These are phyloP conservation scores for Globisporangium cederbergense DNA, from an alignment of 352 stramenopile species.

Conservation along the genomic window DNA sequence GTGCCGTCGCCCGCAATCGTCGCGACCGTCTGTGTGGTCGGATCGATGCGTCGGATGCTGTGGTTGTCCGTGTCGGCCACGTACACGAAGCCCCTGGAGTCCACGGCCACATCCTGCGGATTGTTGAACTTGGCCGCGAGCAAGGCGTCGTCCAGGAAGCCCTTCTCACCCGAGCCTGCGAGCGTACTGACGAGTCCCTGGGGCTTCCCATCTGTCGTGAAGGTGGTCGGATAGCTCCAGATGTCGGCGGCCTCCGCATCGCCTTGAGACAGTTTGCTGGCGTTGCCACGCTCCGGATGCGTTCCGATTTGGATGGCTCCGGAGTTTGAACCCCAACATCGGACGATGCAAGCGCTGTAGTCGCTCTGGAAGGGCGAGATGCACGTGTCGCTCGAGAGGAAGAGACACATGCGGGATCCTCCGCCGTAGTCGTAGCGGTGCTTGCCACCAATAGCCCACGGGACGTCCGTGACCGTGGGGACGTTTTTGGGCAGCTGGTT, in stretches of 20 bases:
- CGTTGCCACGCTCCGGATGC: conserved; percentile 38
- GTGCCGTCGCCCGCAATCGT: conserved; percentile 57
- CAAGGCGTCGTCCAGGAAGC: conserved; percentile 73
- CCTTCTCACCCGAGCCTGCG: conserved; percentile 72
- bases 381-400: conserved; percentile 85
- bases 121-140: conserved; percentile 81
- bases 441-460: conserved; percentile 86
- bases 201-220: conserved; percentile 49
- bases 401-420: conserved; percentile 84
- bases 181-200: conserved; percentile 91
- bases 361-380: conserved; percentile 72
- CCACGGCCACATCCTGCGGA: conserved; percentile 89
- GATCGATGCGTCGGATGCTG: conserved; percentile 82
- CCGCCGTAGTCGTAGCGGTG: conserved; percentile 93
- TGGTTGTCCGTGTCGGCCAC: conserved; percentile 95
- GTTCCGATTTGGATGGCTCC: conserved; percentile 27
- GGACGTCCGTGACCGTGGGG: conserved; percentile 89
- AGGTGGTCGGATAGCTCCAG: conserved; percentile 49
- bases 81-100: conserved; percentile 91
- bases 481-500: conserved; percentile 81
- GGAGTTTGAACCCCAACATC: conserved; percentile 88
- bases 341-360: conserved; percentile 86
- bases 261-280: conserved; percentile 16
- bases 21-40: conserved; percentile 32
- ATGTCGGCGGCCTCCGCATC: conserved; percentile 59